Conservation (phyloP, 306 rosid species). For the Luffa acutangula region DNA sequence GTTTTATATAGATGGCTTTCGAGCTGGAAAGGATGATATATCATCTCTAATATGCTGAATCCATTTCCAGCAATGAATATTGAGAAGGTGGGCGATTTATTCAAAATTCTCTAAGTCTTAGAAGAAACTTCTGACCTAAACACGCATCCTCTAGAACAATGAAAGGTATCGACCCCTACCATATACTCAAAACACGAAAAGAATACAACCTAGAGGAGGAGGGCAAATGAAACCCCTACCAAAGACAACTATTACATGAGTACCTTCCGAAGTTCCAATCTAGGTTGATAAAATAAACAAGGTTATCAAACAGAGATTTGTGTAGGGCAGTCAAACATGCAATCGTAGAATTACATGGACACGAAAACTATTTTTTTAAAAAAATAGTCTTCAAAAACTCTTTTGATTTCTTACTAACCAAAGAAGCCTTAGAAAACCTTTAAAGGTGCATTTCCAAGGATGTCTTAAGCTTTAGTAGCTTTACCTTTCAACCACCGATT, state of each 20-base stretch:
- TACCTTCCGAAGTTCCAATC: not conserved
- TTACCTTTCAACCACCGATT: not conserved
- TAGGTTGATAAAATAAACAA: not conserved
- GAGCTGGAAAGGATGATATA: not conserved
- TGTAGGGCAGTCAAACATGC: not conserved
- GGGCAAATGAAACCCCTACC: not conserved
- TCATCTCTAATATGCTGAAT: not conserved
- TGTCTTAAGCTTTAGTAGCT: not conserved
- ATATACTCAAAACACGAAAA: not conserved
- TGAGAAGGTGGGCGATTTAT: not conserved
- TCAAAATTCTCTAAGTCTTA: not conserved
- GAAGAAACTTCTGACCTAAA: not conserved
- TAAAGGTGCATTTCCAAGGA: not conserved
- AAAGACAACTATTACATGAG: not conserved
- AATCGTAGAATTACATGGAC: too few relatives aligned
- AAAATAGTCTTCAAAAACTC: too few relatives aligned
- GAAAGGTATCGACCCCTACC: too few relatives aligned
- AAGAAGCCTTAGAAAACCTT: too few relatives aligned
- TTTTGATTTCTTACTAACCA: too few relatives aligned
- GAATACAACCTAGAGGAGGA: not conserved
- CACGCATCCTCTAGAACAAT: too few relatives aligned
- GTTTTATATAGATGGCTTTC: not conserved
- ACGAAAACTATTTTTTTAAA: too few relatives aligned
- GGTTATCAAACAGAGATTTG: not conserved
- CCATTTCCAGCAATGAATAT: not conserved